A percentile compares a stretch with the other conserved stretches of the same genome.
Evolutionary conservation across 148 eudicot genomes (phyloP).

Genomic region (Persicaria tinctoria): DNA sequence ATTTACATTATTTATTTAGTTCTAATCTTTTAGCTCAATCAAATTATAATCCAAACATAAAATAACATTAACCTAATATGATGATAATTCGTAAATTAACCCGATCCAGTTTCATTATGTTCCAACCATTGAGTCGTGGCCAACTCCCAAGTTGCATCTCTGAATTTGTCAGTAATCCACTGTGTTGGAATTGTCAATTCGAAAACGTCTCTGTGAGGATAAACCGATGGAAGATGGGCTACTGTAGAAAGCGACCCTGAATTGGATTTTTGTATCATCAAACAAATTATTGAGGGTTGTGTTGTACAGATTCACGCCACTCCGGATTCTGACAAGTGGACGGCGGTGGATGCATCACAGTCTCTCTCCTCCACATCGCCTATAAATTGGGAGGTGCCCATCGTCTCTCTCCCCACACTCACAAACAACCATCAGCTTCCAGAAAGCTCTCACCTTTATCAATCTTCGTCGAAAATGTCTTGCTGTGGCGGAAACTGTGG

Average conservation of each 20-base stretch:
- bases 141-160: no score
- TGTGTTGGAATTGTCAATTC: no score
- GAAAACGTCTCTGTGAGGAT: no score
- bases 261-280: background rate
- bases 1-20: no score
- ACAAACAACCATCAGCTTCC: background rate
- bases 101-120: no score
- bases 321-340: slow-evolving; percentile 36
- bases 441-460: background rate
- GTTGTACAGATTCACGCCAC: no score
- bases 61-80: no score
- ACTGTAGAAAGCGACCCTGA: background rate
- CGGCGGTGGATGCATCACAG: slow-evolving; percentile 20
- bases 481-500: slow-evolving; percentile 85
- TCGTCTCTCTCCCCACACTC: background rate
- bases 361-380: slow-evolving; percentile 12
- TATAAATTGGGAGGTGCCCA: slow-evolving; percentile 23
- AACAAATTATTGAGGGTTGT: background rate
- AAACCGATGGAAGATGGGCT: background rate
- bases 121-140: no score
- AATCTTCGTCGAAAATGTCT: slow-evolving; percentile 39
- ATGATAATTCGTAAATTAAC: no score
- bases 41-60: no score
- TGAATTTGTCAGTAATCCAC: no score
- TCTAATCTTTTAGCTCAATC: no score